A percentile compares a stretch with the other conserved stretches of the same genome.
Conservation (phyloP, 129 eudicot genomes). For the Lonicera japonica region DNA sequence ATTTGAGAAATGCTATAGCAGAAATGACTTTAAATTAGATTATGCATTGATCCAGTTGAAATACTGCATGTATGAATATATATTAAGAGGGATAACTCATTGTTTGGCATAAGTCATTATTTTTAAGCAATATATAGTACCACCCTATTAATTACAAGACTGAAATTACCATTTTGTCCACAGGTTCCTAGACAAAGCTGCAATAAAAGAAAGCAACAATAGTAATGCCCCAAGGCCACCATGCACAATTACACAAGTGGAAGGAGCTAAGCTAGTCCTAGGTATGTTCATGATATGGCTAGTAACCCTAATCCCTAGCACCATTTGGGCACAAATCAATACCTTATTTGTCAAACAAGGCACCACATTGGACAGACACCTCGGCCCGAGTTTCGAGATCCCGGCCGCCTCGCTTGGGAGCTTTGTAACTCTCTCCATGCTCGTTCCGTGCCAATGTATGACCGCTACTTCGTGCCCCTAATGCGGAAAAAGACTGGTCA, state of each 20-base stretch:
- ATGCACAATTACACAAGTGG: constrained; percentile 91
- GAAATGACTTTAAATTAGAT: too few relatives aligned
- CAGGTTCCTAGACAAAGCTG: constrained; percentile 92
- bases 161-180: not conserved
- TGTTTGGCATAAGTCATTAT: too few relatives aligned
- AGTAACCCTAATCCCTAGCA: constrained; percentile 77
- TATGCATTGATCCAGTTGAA: too few relatives aligned
- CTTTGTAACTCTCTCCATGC: constrained; percentile 71
- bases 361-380: constrained; percentile 75
- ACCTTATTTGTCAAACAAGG: constrained; percentile 96
- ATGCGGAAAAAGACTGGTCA: constrained; percentile 62
- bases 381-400: constrained; percentile 47
- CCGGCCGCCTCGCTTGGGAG: constrained; percentile 93
- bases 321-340: constrained; percentile 96
- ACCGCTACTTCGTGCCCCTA: constrained; percentile 63
- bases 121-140: too few relatives aligned
- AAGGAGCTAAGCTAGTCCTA: constrained; percentile 68
- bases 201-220: constrained; percentile 39
- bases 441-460: constrained; percentile 68
- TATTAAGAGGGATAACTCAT: too few relatives aligned
- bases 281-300: constrained; percentile 86
- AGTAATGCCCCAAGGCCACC: constrained; percentile 30
- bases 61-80: too few relatives aligned
- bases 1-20: too few relatives aligned
- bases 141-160: too few relatives aligned